Evolutionary conservation across 306 rosid genomes (phyloP).

Genomic region (Quercus alba): DNA sequence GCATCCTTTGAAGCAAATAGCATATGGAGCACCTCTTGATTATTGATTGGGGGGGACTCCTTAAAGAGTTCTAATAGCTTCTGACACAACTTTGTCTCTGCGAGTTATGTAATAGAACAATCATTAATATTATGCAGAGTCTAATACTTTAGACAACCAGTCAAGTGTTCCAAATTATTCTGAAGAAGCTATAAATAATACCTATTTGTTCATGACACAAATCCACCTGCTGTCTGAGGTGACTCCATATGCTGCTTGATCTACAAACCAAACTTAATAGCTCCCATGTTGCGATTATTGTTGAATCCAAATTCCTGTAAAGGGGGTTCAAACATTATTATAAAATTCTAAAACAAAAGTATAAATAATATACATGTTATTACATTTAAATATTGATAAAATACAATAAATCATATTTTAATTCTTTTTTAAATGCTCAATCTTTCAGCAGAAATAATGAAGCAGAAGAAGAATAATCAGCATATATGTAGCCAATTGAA

Average conservation of each 20-base stretch:
- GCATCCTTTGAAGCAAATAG: slow-evolving; percentile 45
- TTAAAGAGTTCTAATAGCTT: slow-evolving; percentile 38
- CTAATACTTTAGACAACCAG: neutral
- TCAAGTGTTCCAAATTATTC: neutral
- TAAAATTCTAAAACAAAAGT: neutral
- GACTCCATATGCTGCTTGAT: slow-evolving; percentile 15
- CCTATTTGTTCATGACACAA: slow-evolving; percentile 29
- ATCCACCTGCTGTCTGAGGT: slow-evolving; percentile 33
- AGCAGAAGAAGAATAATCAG: neutral
- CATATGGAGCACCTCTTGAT: slow-evolving; percentile 51
- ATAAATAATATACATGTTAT: neutral
- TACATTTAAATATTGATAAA: neutral
- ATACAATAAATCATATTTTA: neutral
- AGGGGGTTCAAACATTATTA: neutral
- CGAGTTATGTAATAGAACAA: slow-evolving; percentile 11
- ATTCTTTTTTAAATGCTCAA: neutral
- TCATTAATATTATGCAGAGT: slow-evolving; percentile 3
- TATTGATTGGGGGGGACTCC: slow-evolving; percentile 28
- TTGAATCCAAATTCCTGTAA: slow-evolving; percentile 34
- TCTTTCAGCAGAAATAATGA: neutral
- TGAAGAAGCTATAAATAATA: slow-evolving; percentile 6
- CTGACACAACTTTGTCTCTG: slow-evolving; percentile 45
- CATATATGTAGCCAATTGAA: slow-evolving; percentile 19
- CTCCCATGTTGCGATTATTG: slow-evolving; percentile 40
- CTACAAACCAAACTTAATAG: slow-evolving; percentile 30